Conservation (phyloP, 805 yeast genomes). For the Kazachstania bromeliacearum region DNA sequence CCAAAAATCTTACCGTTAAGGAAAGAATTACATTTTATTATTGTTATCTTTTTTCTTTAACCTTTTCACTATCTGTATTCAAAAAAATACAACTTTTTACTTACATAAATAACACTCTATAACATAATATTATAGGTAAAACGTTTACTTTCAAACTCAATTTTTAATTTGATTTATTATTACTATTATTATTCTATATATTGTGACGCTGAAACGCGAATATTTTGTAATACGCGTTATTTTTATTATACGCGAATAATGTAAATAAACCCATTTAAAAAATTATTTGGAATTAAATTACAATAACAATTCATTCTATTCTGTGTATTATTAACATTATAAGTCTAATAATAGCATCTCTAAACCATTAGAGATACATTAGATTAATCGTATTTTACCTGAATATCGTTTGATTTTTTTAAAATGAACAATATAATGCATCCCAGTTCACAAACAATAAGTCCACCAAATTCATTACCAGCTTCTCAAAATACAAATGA, state of each 20-base stretch:
- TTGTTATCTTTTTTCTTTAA: neutral
- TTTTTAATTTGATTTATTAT: neutral
- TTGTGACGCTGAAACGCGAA: neutral
- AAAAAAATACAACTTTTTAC: conserved; percentile 9
- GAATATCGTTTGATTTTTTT: too few species aligned
- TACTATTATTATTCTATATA: neutral
- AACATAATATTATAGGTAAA: conserved; percentile 27
- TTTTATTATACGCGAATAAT: neutral
- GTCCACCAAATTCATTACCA: neutral
- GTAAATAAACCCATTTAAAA: neutral
- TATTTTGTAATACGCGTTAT: neutral
- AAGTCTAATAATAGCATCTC: too few species aligned
- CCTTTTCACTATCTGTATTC: conserved; percentile 7
- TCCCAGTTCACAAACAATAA: too few species aligned
- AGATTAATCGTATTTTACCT: too few species aligned
- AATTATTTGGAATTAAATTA: neutral
- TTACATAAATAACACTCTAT: conserved; percentile 24
- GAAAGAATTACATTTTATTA: conserved; percentile 53
- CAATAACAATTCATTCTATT: too few species aligned
- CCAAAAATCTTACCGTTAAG: conserved; percentile 99
- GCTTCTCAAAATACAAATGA: too few species aligned
- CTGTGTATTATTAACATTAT: too few species aligned
- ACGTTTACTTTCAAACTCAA: conserved; percentile 13
- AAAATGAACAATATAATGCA: too few species aligned
- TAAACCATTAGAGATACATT: too few species aligned